Base-by-base conservation (phyloP, 768 basidiomycete species). In the Hydnomerulius pinastri region DNA sequence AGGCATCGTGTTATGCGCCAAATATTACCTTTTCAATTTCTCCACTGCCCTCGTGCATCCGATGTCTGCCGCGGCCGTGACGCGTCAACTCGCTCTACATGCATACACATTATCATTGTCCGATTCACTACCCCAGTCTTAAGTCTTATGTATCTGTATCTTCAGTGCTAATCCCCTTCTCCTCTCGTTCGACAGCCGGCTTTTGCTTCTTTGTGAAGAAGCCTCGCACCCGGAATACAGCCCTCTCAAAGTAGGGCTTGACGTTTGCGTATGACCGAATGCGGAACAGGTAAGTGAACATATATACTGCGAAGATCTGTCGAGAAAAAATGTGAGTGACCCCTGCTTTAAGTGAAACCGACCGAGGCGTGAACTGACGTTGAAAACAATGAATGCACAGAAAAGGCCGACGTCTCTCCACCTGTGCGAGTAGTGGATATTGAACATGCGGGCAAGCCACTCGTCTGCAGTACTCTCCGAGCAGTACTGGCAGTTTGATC, bases 281-380 rank as follows among this genome's bases (percentile, higher is more conserved):
- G 32, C 82, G 76, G 65, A 81, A 82, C 28, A 83, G 40, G 50
- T 83, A 86, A 1, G 84, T 85, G 48, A 84, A 69, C 1, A 71
- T 43, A 58, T 74, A 86, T 4, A 78, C 67, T 6, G 64, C 65
- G 33, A 67, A 69, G 6, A 77, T 63, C 84, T 85, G 50, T n/a
- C 11, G 4, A 6, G 1, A 12, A 33, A 6, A 13, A n/a, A 13
- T n/a, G n/a, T 32, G 11, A 32, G 13, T n/a, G n/a, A n/a, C 8
- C 5, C n/a, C 32, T 4, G n/a, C 11, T 12, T 33, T 25, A 6
- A 12, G 18, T 23, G n/a, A 3, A 23, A 15, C 3, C 8, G 35
- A 6, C 27, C 17, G 3, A 21, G 11, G 23, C 11, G 12, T 10
- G 5, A 3, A 67, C 77, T 44, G 53, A 78, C 78, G 43, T 78